Conservation (phyloP, 495 filamentous ascomycete species). For the Trichoderma reesei region DNA sequence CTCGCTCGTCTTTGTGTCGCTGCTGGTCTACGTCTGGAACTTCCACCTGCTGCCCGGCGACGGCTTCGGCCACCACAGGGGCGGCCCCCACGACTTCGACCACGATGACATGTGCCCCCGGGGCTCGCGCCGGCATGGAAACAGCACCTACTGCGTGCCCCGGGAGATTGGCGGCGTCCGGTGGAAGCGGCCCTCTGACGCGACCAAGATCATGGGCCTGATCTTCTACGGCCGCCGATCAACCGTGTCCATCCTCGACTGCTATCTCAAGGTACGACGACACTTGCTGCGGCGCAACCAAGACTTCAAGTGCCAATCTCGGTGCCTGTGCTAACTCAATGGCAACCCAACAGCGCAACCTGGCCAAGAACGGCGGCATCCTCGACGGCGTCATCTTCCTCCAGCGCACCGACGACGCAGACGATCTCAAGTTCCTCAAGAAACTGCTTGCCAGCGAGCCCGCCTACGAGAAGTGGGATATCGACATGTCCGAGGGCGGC, state of each 20-base stretch:
- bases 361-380: conserved; percentile 34
- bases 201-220: conserved; percentile 29
- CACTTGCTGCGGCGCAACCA: background rate
- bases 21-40: conserved; percentile 4
- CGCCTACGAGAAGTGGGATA: background rate
- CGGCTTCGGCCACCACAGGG: background rate
- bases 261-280: conserved; percentile 29
- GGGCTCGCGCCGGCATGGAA: background rate
- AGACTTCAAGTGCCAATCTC: too few species aligned
- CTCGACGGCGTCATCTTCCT: conserved; percentile 40
- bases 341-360: conserved; percentile 25
- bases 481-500: background rate
- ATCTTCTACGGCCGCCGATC: conserved; percentile 32
- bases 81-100: background rate
- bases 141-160: background rate
- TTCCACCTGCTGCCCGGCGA: background rate
- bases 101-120: background rate
- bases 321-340: background rate
- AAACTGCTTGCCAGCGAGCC: background rate
- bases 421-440: background rate
- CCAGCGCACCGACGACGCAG: conserved; percentile 25
- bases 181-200: background rate
- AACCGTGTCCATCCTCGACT: conserved; percentile 33
- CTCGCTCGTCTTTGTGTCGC: background rate
- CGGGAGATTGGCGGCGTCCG: background rate